phyloP scores from a whole-genome alignment of 2,329 filamentous ascomycete genomes.

The Xylaria hypoxylon region DNA sequence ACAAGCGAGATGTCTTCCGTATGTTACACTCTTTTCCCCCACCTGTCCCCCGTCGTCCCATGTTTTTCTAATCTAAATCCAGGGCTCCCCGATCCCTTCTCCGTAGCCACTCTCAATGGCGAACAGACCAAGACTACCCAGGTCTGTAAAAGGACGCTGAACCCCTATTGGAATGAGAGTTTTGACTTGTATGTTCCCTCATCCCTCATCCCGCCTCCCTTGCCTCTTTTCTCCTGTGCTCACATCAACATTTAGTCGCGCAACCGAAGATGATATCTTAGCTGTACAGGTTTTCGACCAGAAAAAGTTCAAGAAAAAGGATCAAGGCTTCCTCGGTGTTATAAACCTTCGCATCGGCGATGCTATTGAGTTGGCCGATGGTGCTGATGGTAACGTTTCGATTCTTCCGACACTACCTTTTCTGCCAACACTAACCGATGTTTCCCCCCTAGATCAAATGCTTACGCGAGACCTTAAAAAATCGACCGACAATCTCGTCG shows the following conservation, averaged over 20 bases:
- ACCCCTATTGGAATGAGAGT: constrained; percentile 99
- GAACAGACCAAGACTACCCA: constrained; percentile 99
- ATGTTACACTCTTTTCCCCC: constrained; percentile 58
- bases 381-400: constrained; percentile 79
- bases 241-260: constrained; percentile 69
- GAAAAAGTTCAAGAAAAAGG: constrained; percentile 99
- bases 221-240: constrained; percentile 43
- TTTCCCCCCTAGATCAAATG: constrained; percentile 86
- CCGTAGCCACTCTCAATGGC: constrained; percentile 95
- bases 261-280: constrained; percentile 94
- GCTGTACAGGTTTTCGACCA: constrained; percentile 99
- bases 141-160: constrained; percentile 96
- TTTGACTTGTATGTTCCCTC: constrained; percentile 88
- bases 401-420: constrained; percentile 44
- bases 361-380: constrained; percentile 88
- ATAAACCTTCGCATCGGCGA: constrained; percentile 97
- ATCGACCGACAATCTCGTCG: constrained; percentile 96
- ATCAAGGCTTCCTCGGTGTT: constrained; percentile 96
- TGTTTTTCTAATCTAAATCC: background rate
- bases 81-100: constrained; percentile 98
- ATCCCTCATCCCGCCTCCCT: constrained; percentile 16
- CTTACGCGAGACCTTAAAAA: constrained; percentile 97
- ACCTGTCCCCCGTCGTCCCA: background rate
- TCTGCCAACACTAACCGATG: constrained; percentile 46
- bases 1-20: constrained; percentile 99